phyloP scores from a whole-genome alignment of 164 flowering plant species.

The Nymphaea thermarum region DNA sequence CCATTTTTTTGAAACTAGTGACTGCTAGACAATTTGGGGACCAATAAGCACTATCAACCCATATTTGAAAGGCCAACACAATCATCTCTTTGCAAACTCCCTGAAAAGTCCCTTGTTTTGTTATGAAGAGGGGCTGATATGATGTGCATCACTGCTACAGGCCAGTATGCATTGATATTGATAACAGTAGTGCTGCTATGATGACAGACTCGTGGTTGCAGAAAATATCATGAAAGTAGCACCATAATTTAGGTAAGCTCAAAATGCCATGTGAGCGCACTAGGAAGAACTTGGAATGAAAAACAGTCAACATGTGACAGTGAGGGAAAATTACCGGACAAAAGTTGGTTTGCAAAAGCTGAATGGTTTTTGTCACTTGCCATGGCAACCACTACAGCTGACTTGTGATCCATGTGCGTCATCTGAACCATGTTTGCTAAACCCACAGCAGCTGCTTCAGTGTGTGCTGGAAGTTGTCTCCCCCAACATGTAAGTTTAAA shows the following conservation, averaged over 20 bases:
- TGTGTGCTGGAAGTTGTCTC: conserved; percentile 55
- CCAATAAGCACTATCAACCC: no score
- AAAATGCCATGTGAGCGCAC: not conserved
- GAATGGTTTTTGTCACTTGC: conserved; percentile 89
- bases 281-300: not conserved
- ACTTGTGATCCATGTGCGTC: conserved; percentile 32
- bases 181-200: no score
- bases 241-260: not conserved
- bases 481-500: no score
- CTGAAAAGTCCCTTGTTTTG: no score
- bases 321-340: conserved; percentile 33
- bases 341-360: conserved; percentile 68
- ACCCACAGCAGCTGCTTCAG: conserved; percentile 78
- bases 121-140: no score
- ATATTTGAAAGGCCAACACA: no score
- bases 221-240: not conserved
- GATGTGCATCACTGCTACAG: no score
- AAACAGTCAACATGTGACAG: not conserved
- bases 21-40: not conserved
- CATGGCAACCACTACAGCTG: conserved; percentile 89
- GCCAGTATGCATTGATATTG: no score
- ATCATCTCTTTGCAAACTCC: no score
- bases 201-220: not conserved
- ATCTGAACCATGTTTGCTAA: conserved; percentile 43
- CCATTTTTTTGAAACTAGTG: not conserved